Conservation (phyloP, 495 filamentous ascomycete species). For the Xylaria telfairii region DNA sequence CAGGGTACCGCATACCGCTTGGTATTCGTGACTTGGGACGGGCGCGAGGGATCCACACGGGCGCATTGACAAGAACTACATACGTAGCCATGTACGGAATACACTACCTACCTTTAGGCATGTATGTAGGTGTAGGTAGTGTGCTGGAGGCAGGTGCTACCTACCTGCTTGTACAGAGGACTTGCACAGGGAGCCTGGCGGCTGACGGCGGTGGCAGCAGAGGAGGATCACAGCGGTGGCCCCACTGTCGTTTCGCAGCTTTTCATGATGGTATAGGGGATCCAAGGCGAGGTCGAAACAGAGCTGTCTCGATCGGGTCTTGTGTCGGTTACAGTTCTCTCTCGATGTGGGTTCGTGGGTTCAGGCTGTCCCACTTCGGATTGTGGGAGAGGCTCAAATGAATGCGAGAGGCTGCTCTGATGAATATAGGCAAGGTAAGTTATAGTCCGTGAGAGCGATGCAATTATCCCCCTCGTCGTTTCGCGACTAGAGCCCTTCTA, state of each 20-base stretch:
- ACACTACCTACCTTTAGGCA: no score
- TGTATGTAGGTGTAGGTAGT: no score
- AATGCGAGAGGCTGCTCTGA: conserved; percentile 17
- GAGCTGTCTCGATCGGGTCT: conserved; percentile 24
- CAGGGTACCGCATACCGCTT: no score
- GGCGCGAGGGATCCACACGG: neutral
- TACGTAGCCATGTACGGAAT: no score
- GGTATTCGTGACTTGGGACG: conserved; percentile 12
- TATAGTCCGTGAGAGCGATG: neutral
- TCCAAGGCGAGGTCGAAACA: conserved; percentile 23
- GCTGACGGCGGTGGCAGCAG: conserved; percentile 11
- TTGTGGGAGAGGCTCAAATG: conserved; percentile 31
- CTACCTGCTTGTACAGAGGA: conserved; percentile 17
- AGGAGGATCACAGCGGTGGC: conserved; percentile 16
- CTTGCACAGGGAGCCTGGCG: neutral
- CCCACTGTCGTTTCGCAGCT: conserved; percentile 21
- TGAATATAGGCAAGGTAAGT: conserved; percentile 17
- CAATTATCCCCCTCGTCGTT: neutral
- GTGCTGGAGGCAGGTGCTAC: no score
- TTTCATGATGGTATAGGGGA: conserved; percentile 14
- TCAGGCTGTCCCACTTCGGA: conserved; percentile 8
- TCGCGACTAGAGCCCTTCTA: neutral
- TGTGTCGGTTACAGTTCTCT: conserved; percentile 23
- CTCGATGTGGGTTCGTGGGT: neutral
- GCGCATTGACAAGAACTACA: conserved; percentile 6